A percentile compares a stretch with the other conserved stretches of the same genome.
Conservation (phyloP, 495 filamentous ascomycete genomes). For the Aspergillus sparsus region DNA sequence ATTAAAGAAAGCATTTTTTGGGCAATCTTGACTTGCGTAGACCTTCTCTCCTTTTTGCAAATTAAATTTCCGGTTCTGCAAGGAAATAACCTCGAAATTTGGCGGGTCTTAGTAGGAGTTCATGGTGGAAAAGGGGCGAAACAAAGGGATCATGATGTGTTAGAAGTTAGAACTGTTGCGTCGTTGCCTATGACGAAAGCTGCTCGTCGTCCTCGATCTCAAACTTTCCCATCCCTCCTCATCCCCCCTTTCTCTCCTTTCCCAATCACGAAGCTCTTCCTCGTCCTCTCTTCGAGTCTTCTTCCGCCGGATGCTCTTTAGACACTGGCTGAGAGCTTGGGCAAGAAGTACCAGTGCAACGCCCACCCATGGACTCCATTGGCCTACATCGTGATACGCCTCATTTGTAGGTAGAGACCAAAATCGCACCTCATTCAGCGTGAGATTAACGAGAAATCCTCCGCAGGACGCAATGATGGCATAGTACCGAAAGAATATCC, state of each 20-base stretch:
- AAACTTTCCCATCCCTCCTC: background rate
- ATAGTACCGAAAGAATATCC: background rate
- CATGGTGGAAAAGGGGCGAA: background rate
- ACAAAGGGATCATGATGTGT: background rate
- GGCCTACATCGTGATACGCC: background rate
- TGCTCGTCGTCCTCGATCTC: background rate
- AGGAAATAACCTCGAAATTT: background rate
- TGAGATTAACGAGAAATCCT: background rate
- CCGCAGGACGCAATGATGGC: conserved; percentile 1
- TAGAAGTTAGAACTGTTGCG: background rate
- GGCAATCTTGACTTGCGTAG: background rate
- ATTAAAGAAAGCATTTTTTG: background rate
- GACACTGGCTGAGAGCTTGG: background rate
- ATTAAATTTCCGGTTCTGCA: background rate
- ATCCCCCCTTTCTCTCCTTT: background rate
- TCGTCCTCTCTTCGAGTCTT: background rate
- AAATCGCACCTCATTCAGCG: conserved; percentile 4
- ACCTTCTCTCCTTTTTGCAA: background rate
- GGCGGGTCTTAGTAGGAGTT: background rate
- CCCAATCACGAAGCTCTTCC: background rate
- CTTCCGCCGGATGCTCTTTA: background rate
- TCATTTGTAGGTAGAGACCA: conserved; percentile 1
- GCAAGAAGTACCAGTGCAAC: conserved; percentile 4
- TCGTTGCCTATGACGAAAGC: background rate
- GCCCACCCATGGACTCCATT: conserved; percentile 9